Conservation (phyloP, 257 asterid species). For the Petunia secreta region DNA sequence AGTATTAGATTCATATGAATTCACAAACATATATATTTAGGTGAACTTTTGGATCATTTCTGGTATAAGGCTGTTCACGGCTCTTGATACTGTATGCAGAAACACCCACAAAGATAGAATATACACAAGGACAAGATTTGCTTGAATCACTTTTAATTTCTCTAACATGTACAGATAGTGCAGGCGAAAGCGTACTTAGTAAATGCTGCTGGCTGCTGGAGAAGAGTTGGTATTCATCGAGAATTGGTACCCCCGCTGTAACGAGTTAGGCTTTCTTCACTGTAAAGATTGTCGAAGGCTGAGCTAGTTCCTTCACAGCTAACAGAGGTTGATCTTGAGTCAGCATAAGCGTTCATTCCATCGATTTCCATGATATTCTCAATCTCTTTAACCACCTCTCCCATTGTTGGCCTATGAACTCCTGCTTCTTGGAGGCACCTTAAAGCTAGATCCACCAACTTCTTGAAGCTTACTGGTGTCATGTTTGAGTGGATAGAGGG, state of each 20-base stretch:
- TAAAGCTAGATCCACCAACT: slow-evolving; percentile 27
- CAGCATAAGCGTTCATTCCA: slow-evolving; percentile 9
- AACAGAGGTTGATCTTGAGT: slow-evolving; percentile 37
- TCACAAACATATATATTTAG: not conserved
- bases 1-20: not conserved
- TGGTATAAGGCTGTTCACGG: not conserved
- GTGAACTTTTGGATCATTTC: not conserved
- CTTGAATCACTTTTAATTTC: not conserved
- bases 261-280: not conserved
- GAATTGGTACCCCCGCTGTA: slow-evolving; percentile 14
- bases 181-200: too few species aligned
- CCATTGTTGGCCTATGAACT: slow-evolving; percentile 28
- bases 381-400: slow-evolving; percentile 29
- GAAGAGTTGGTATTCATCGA: not conserved
- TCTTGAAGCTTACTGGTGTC: slow-evolving; percentile 21
- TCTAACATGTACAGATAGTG: not conserved
- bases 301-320: slow-evolving; percentile 36
- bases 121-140: not conserved
- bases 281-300: slow-evolving; percentile 25
- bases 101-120: not conserved
- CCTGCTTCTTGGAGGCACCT: slow-evolving; percentile 25
- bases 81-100: not conserved
- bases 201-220: not conserved
- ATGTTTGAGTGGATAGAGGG: not conserved
- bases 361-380: slow-evolving; percentile 31